phyloP scores from a whole-genome alignment of 805 yeast species.

The Lipomyces yamadae region DNA sequence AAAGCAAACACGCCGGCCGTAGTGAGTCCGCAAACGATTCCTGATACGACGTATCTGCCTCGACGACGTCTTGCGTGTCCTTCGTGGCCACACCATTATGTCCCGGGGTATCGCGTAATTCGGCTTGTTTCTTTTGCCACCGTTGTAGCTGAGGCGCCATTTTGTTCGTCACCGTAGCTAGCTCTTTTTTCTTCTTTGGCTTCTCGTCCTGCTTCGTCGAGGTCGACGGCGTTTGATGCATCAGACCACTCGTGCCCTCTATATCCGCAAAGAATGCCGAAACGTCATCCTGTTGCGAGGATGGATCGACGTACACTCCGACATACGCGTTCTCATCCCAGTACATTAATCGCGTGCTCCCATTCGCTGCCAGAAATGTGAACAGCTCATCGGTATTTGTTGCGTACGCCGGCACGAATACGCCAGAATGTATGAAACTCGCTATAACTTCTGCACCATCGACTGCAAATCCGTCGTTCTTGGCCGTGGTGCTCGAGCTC shows the following conservation, averaged over 20 bases:
- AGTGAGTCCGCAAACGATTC: slow-evolving; percentile 33
- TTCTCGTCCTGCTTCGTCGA: slow-evolving; percentile 13
- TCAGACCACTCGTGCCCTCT: neutral
- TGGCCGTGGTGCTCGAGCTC: neutral
- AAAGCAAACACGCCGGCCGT: slow-evolving; percentile 31
- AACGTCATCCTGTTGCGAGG: slow-evolving; percentile 18
- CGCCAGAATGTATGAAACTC: slow-evolving; percentile 34
- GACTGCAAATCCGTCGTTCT: neutral
- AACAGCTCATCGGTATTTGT: slow-evolving; percentile 5
- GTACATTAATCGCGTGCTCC: slow-evolving; percentile 22
- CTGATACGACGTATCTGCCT: slow-evolving; percentile 10
- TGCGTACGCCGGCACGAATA: slow-evolving; percentile 32
- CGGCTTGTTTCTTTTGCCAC: slow-evolving; percentile 36
- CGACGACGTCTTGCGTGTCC: neutral
- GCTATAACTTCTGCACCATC: slow-evolving; percentile 4
- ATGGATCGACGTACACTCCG: slow-evolving; percentile 20
- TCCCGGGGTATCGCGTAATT: slow-evolving; percentile 24
- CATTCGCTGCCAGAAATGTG: slow-evolving; percentile 28
- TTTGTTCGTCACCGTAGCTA: neutral
- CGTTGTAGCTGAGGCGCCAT: slow-evolving; percentile 37
- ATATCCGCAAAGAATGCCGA: slow-evolving; percentile 20
- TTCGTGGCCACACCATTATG: neutral
- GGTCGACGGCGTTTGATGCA: neutral
- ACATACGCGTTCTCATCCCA: slow-evolving; percentile 32
- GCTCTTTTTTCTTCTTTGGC: slow-evolving; percentile 13